Conservation (phyloP, 306 rosid genomes). For the Vigna nakashimae region DNA sequence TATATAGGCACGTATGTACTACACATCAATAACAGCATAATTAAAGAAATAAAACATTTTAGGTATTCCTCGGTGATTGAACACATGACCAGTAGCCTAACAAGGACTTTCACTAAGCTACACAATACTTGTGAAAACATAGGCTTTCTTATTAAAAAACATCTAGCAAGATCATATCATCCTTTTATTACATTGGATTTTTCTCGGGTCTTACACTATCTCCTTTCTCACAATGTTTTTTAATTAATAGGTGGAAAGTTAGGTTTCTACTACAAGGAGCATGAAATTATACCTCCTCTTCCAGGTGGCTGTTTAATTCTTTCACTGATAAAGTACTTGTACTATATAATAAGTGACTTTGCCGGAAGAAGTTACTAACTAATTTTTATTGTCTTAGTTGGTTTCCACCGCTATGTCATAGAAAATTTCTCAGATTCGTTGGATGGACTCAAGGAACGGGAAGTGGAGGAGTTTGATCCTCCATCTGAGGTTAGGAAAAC, state of each 20-base stretch:
- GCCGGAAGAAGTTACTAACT: constrained; percentile 24
- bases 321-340: not conserved
- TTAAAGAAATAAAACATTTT: too few species aligned
- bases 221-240: constrained; percentile 40
- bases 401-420: constrained; percentile 77
- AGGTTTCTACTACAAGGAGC: constrained; percentile 97
- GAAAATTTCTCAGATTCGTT: constrained; percentile 67
- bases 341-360: not conserved
- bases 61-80: too few species aligned
- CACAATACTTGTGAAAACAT: too few species aligned
- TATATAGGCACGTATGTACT: too few species aligned
- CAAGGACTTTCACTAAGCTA: too few species aligned
- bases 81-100: too few species aligned
- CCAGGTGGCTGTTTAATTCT: constrained; percentile 69
- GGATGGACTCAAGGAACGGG: constrained; percentile 60
- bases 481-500: constrained; percentile 79
- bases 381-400: constrained; percentile 58
- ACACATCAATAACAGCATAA: too few species aligned
- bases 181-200: too few species aligned
- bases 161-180: too few species aligned
- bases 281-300: constrained; percentile 96
- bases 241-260: constrained; percentile 74
- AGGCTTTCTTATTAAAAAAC: too few species aligned
- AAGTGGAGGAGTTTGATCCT: constrained; percentile 81
- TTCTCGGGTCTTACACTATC: not conserved